Evolutionary conservation across 208 protist species (phyloP), one percentile per base, ranked within the genome.

Genomic region (Trypanosoma platydactyli): DNA sequence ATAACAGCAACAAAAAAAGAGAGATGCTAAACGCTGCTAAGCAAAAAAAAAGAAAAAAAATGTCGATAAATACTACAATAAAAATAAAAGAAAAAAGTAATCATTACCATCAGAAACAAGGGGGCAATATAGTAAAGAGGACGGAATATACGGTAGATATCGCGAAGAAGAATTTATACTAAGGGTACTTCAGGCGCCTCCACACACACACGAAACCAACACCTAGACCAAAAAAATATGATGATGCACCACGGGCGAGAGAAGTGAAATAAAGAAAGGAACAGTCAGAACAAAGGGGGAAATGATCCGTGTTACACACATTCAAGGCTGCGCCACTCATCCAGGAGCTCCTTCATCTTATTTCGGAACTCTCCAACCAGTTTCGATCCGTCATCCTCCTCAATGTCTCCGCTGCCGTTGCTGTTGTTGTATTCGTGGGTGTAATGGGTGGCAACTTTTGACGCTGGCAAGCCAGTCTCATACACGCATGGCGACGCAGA

Each of bases 321-420:
- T 20, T 68, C 63, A 18, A 68, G 51, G 24, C 63, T 58, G 12
- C 65, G 27, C 65, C 65, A 71, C 46, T 71, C 65, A 38, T 48
- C 55, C 13, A 71, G 5, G n/a, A 71, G 24, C 53, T 71, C 54
- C 24, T 45, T 45, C 65, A 71, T 71, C 22, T 64, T 48, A 5
- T 60, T 3, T 64, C 63, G 33, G 54, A 71, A 71, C 5, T 71
- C 48, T 18, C 46, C 35, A 44, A 71, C 64, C 22, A 64, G 59
- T 42, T 64, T 20, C 24, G 59, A 53, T 22, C 46, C 59, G 25
- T 68, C 38, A 42, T 33, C 20, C 1, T 67, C 48, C 5, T 29
- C 59, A 53, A n/a, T n/a, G n/a, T n/a, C n/a, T n/a, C 6, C 33
- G n/a, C 9, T 35, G 12, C n/a, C 5, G 5, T 3, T 46, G n/a